Percentiles rank a stretch among this genome's conserved stretches.
Conservation (phyloP, 169 alveolate genomes). For the Cryptosporidium parvum region DNA sequence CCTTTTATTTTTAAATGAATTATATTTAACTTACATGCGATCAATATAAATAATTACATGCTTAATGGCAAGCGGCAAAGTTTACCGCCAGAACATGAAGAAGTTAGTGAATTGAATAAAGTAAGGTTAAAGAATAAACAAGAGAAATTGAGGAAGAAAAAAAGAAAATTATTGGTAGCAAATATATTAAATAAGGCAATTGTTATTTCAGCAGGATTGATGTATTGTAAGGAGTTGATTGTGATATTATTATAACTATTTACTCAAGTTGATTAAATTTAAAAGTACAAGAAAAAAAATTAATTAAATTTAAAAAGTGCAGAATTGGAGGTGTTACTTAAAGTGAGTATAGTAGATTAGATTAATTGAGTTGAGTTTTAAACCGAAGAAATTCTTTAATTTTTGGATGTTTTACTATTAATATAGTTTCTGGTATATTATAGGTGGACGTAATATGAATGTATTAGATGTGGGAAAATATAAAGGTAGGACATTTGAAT, state of each 20-base stretch:
- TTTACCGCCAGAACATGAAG: not conserved
- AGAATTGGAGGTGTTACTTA: no score
- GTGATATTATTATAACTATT: no score
- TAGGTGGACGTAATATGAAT: conserved; percentile 18
- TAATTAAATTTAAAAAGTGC: not conserved
- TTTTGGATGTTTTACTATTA: not conserved
- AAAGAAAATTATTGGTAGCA: not conserved
- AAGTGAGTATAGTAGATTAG: not conserved
- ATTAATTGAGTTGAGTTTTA: not conserved
- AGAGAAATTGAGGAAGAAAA: no score
- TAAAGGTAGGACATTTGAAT: conserved; percentile 50
- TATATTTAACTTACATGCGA: not conserved
- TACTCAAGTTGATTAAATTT: no score
- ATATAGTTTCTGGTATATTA: not conserved
- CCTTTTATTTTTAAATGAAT: not conserved
- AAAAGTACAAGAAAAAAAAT: not conserved
- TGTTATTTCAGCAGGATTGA: not conserved
- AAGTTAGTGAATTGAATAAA: not conserved
- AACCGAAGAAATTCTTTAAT: not conserved
- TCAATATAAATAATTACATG: not conserved
- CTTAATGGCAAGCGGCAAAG: not conserved
- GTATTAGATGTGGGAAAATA: conserved; percentile 71
- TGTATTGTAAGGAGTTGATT: not conserved
- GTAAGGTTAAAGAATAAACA: not conserved
- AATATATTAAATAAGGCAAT: no score